Base-by-base conservation (phyloP, 2,329 filamentous ascomycete species). In the Xylaria hypoxylon region DNA sequence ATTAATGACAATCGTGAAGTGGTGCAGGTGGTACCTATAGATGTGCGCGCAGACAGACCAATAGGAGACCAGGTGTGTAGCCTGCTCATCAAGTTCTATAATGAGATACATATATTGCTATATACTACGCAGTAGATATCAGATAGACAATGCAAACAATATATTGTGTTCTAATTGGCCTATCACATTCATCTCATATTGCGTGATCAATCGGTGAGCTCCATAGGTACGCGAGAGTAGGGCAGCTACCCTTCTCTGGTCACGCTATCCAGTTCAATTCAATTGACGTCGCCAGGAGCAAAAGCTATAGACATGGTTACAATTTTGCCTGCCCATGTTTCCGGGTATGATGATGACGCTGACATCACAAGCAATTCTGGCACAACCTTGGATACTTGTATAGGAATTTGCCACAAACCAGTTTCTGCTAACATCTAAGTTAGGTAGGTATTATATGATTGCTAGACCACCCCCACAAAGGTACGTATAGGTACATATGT, bases 391-490 rank as follows among this genome's bases (percentile, higher is more conserved):
- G 17, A 35, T 51, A 51, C 48, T 51, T 35, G n/a, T 52, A 22
- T 52, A 35, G 26, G 8, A 51, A 24, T 52, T 35, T 35, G 48
- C 48, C 48, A 52, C 48, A 52, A 51, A 28, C 22, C 10, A 5
- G 17, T 31, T 33, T 28, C 3, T 28, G 6, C 47, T 48, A 28
- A 8, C 10, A 48, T 28, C 11, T 35, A 35, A 10, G 2, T 35
- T n/a, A n/a, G n/a, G n/a, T n/a, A n/a, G n/a, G n/a, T n/a, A n/a
- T n/a, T n/a, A n/a, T 17, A 42, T 42, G 38, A 42, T 42, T 42
- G 38, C 38, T 42, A 10, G 11, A 42, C 1, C 8, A 13, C 22
- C 44, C 44, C 44, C n/a, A 24, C 44, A 44, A 19, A 44, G 19
- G 28, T 31, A 31, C 28, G 28, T 19, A 44, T 6, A 44, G 40